These are phyloP conservation scores for Platanthera guangdongensis DNA, from an alignment of 106 monocot species.

Conservation along the genomic window DNA sequence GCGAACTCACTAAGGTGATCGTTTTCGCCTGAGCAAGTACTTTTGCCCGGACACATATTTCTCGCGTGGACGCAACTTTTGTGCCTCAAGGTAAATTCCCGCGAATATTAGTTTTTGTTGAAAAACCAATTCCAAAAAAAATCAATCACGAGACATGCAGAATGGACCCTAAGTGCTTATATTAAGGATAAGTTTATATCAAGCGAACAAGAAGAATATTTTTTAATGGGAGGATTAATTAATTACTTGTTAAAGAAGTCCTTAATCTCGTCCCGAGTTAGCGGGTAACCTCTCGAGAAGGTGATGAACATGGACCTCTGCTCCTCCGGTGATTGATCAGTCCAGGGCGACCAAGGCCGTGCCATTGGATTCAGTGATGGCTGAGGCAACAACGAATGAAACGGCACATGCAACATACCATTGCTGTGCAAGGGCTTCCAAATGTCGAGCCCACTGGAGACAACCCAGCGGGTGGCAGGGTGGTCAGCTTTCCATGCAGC, in stretches of 20 bases:
- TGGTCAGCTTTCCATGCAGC: conserved; percentile 3
- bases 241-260: conserved; percentile 43
- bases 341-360: conserved; percentile 26
- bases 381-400: not conserved
- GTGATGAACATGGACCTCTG: conserved; percentile 50
- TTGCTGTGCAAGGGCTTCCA: not conserved
- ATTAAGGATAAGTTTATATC: no score
- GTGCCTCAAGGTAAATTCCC: no score
- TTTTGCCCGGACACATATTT: no score
- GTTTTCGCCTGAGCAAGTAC: no score
- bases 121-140: no score
- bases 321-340: conserved; percentile 18
- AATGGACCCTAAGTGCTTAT: no score
- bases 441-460: conserved; percentile 8
- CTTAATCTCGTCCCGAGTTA: conserved; percentile 34
- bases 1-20: no score
- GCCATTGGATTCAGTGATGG: conserved; percentile 31
- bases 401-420: not conserved
- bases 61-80: no score
- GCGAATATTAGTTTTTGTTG: no score
- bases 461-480: not conserved
- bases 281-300: conserved; percentile 42
- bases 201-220: no score
- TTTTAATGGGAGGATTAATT: no score
- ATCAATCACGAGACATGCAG: no score